Evolutionary conservation across 2,329 filamentous ascomycete species (phyloP).

Genomic region (Diplodia seriata): DNA sequence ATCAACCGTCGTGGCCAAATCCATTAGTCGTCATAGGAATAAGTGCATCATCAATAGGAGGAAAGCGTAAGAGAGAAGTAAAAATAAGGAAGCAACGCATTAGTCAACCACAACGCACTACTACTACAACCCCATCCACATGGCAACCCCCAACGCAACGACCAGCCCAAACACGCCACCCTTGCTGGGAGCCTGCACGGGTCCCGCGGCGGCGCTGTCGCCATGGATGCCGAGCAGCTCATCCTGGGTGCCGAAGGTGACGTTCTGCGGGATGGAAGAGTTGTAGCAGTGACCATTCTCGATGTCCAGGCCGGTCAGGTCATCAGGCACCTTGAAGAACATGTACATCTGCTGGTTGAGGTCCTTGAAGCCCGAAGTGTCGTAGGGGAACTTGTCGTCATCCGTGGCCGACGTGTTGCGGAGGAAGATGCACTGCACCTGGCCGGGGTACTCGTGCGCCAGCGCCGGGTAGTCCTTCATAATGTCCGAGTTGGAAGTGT

Average conservation of each 20-base stretch:
- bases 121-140: slow-evolving; percentile 40
- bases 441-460: slow-evolving; percentile 69
- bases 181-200: slow-evolving; percentile 39
- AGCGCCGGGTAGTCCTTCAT: slow-evolving; percentile 69
- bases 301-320: slow-evolving; percentile 71
- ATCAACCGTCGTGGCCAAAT: background rate
- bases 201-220: slow-evolving; percentile 25
- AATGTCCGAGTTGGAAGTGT: slow-evolving; percentile 78
- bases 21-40: background rate
- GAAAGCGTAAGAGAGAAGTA: background rate
- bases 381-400: slow-evolving; percentile 73
- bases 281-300: slow-evolving; percentile 73
- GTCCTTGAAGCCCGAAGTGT: slow-evolving; percentile 73
- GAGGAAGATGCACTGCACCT: slow-evolving; percentile 79
- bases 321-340: slow-evolving; percentile 78
- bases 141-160: slow-evolving; percentile 43
- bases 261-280: slow-evolving; percentile 68
- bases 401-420: slow-evolving; percentile 78
- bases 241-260: slow-evolving; percentile 65
- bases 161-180: slow-evolving; percentile 45
- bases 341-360: slow-evolving; percentile 74
- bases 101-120: no score
- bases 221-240: slow-evolving; percentile 48
- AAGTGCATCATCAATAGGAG: background rate
- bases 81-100: background rate